phyloP scores from a whole-genome alignment of 805 yeast species.

The Starmerella bombi region DNA sequence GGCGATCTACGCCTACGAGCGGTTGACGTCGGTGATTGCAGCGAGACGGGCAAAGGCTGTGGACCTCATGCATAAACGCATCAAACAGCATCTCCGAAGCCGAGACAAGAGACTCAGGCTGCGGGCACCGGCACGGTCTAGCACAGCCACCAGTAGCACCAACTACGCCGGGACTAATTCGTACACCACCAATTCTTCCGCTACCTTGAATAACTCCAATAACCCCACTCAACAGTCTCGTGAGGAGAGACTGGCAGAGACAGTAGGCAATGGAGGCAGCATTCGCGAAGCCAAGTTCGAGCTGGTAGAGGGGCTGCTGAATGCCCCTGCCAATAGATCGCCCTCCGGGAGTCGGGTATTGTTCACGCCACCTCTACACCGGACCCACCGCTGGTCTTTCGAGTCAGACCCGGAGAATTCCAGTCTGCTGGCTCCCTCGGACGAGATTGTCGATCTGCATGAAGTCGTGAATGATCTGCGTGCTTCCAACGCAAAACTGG shows the following conservation, averaged over 20 bases:
- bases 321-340: background rate
- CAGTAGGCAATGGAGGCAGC: conserved; percentile 4
- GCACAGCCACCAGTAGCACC: background rate
- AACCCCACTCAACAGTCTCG: background rate
- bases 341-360: background rate
- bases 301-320: conserved; percentile 13
- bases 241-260: background rate
- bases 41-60: conserved; percentile 14
- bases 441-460: conserved; percentile 7
- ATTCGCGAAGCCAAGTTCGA: conserved; percentile 12
- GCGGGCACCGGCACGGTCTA: background rate
- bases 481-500: conserved; percentile 9
- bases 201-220: background rate
- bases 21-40: conserved; percentile 12
- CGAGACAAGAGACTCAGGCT: conserved; percentile 4
- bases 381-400: conserved; percentile 11
- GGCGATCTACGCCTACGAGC: conserved; percentile 27
- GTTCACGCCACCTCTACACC: background rate
- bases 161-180: background rate
- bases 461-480: conserved; percentile 13
- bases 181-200: background rate
- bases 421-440: conserved; percentile 4
- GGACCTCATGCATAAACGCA: conserved; percentile 14
- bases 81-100: conserved; percentile 14
- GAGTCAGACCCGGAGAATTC: conserved; percentile 6